These are phyloP conservation scores for Punica granatum DNA, from an alignment of 345 rosid genomes.

Conservation along the genomic window DNA sequence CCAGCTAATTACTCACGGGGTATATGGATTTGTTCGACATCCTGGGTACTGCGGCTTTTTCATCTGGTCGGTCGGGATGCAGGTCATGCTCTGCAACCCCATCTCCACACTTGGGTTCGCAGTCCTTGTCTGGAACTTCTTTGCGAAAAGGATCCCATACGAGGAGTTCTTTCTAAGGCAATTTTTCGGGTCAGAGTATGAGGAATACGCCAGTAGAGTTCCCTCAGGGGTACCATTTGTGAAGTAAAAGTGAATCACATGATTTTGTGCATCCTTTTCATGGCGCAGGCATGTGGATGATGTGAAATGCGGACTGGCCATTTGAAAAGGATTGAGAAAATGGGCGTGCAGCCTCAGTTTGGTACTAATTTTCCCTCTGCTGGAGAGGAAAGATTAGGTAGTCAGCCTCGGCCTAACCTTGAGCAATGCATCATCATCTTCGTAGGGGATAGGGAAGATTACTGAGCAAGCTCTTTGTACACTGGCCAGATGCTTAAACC, in stretches of 20 bases:
- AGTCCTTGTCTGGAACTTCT: slow-evolving; percentile 26
- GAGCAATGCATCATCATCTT: too few species aligned
- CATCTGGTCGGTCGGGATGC: slow-evolving; percentile 38
- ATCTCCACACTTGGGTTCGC: slow-evolving; percentile 28
- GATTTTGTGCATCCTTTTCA: neutral
- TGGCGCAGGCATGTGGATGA: neutral
- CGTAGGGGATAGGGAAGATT: too few species aligned
- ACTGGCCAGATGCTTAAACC: too few species aligned
- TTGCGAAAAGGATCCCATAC: slow-evolving; percentile 13
- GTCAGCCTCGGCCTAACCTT: too few species aligned
- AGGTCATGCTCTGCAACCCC: slow-evolving; percentile 44
- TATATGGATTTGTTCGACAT: slow-evolving; percentile 31
- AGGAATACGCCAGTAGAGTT: slow-evolving; percentile 12
- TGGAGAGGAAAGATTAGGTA: too few species aligned
- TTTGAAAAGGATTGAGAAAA: too few species aligned
- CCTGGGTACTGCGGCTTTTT: slow-evolving; percentile 39
- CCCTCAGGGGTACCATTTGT: slow-evolving; percentile 20
- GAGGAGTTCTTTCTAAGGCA: slow-evolving; percentile 17
- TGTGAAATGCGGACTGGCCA: neutral
- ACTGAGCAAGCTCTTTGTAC: too few species aligned
- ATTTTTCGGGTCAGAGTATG: slow-evolving; percentile 11
- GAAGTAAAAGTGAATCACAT: slow-evolving; percentile 1
- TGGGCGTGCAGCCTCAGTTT: too few species aligned
- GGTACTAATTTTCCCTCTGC: too few species aligned
- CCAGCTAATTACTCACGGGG: slow-evolving; percentile 29